These are phyloP conservation scores for Candida peoriensis DNA, from an alignment of 805 yeast species.

Conservation along the genomic window DNA sequence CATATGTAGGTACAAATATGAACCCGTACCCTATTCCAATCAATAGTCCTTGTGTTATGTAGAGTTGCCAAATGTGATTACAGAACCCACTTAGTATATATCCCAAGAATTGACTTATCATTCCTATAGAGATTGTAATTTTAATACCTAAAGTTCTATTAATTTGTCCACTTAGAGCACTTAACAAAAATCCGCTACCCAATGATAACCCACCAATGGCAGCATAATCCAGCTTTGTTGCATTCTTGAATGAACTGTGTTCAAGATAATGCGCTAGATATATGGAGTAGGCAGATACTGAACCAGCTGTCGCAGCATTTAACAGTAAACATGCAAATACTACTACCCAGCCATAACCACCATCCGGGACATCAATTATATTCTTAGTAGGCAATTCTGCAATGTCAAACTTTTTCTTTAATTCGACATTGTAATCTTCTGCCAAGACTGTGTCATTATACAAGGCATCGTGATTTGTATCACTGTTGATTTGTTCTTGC, in stretches of 20 bases:
- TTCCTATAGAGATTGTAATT: conserved; percentile 43
- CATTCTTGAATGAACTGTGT: conserved; percentile 43
- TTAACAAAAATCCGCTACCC: conserved; percentile 44
- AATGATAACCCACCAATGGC: conserved; percentile 65
- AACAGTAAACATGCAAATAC: conserved; percentile 15
- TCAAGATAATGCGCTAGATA: conserved; percentile 55
- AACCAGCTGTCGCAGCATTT: conserved; percentile 21
- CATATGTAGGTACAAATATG: conserved; percentile 51
- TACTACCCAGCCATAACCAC: conserved; percentile 23
- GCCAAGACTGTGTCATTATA: no score
- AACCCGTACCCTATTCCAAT: conserved; percentile 49
- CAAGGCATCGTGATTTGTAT: no score
- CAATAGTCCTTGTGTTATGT: conserved; percentile 63
- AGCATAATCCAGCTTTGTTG: conserved; percentile 54
- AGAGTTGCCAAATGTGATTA: conserved; percentile 56
- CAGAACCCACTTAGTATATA: conserved; percentile 56
- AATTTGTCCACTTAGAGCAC: conserved; percentile 42
- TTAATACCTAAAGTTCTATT: conserved; percentile 32
- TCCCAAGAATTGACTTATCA: conserved; percentile 46
- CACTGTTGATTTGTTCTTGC: no score
- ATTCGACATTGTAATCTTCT: no score
- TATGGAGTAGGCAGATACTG: conserved; percentile 41
- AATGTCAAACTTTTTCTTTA: no score
- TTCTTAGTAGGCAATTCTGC: no score
- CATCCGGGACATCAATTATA: conserved; percentile 18